Evolutionary conservation across 306 rosid species (phyloP).

Genomic region (Abrus precatorius): DNA sequence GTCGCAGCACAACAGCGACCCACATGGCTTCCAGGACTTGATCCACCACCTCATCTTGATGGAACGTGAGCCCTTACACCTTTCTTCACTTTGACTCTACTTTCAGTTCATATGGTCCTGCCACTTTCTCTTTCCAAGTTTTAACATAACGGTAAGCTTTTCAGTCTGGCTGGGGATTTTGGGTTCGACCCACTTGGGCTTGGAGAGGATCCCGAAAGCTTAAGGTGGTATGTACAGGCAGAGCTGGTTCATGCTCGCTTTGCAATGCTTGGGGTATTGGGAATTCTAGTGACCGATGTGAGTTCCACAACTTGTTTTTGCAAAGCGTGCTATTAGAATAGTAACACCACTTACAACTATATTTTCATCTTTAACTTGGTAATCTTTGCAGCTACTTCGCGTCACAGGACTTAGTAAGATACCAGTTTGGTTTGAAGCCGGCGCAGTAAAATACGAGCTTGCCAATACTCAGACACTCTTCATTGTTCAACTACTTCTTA

Average conservation of each 20-base stretch:
- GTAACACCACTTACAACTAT: neutral
- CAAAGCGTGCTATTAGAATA: neutral
- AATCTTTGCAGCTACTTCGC: conserved; percentile 76
- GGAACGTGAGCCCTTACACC: conserved; percentile 71
- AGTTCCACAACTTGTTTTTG: conserved; percentile 45
- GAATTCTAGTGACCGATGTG: conserved; percentile 92
- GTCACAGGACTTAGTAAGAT: conserved; percentile 68
- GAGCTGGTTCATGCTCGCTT: conserved; percentile 90
- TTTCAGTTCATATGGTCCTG: neutral
- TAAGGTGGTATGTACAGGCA: conserved; percentile 97
- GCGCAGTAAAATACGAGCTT: conserved; percentile 74
- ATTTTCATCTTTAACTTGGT: conserved; percentile 32
- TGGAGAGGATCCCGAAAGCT: conserved; percentile 86
- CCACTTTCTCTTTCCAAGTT: neutral
- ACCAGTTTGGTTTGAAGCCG: conserved; percentile 92
- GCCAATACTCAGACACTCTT: conserved; percentile 79
- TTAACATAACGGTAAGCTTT: conserved; percentile 27
- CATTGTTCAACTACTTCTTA: conserved; percentile 79
- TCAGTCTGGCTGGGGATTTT: conserved; percentile 84
- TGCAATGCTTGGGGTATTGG: conserved; percentile 93
- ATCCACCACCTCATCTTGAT: conserved; percentile 85
- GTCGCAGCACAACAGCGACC: conserved; percentile 74
- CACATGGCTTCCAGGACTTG: conserved; percentile 96
- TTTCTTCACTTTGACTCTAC: neutral
- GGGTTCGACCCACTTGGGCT: conserved; percentile 99